These are phyloP conservation scores for Blastobotrys illinoisensis DNA, from an alignment of 1,139 yeast genomes.

Conservation along the genomic window DNA sequence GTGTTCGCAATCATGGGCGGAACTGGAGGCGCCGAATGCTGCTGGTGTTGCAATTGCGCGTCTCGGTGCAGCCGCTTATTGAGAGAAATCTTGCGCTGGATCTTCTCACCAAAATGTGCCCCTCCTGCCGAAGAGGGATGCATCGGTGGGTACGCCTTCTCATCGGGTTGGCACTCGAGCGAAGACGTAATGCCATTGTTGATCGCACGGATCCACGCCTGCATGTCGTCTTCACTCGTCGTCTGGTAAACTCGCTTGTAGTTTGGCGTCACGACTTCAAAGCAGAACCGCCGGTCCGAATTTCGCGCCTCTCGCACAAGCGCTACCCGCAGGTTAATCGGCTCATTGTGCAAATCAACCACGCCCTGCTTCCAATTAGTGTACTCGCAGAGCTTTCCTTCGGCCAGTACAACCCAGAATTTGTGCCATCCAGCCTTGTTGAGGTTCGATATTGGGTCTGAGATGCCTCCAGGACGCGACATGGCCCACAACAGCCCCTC, in stretches of 20 bases:
- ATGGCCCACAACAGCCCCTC: conserved; percentile 60
- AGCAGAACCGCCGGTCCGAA: conserved; percentile 51
- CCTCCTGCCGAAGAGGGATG: background rate
- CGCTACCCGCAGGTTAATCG: conserved; percentile 70
- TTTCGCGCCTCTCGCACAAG: conserved; percentile 50
- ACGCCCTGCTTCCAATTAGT: conserved; percentile 76
- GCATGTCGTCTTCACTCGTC: conserved; percentile 60
- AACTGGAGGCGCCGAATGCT: background rate
- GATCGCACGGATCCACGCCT: conserved; percentile 61
- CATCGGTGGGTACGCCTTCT: background rate
- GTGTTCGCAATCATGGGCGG: background rate
- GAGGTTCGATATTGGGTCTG: conserved; percentile 54
- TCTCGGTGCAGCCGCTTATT: background rate
- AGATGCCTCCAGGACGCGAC: conserved; percentile 36
- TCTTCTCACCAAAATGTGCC: background rate
- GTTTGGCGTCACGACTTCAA: conserved; percentile 68
- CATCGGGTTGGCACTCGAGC: conserved; percentile 19
- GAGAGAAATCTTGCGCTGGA: background rate
- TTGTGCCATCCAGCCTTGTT: conserved; percentile 81
- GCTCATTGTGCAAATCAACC: conserved; percentile 52
- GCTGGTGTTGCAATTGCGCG: background rate
- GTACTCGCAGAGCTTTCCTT: conserved; percentile 65
- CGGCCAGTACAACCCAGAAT: conserved; percentile 74
- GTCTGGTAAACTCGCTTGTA: conserved; percentile 79
- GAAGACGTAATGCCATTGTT: conserved; percentile 35